Evolutionary conservation across 768 basidiomycete species (phyloP).

Genomic region (Pulveroboletus sp.): DNA sequence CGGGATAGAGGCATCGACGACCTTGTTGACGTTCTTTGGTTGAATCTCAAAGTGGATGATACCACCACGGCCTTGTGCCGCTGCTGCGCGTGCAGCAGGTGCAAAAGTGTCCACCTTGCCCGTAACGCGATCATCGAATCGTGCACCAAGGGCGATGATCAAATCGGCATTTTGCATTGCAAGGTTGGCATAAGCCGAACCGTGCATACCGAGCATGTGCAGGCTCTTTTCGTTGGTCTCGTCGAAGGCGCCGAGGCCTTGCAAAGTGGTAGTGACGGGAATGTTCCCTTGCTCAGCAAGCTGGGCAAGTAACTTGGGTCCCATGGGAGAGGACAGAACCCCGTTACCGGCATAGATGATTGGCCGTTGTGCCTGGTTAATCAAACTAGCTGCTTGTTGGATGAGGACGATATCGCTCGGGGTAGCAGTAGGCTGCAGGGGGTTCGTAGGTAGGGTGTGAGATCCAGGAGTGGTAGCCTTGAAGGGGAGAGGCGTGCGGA

Average conservation of each 20-base stretch:
- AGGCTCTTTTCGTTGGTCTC: slow-evolving; percentile 81
- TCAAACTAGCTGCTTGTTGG: slow-evolving; percentile 79
- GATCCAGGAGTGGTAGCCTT: slow-evolving; percentile 83
- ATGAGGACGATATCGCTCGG: slow-evolving; percentile 65
- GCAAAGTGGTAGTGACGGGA: slow-evolving; percentile 94
- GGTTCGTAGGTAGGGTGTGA: slow-evolving; percentile 69
- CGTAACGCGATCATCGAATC: slow-evolving; percentile 98
- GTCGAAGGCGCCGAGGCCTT: slow-evolving; percentile 94
- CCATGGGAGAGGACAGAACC: slow-evolving; percentile 73
- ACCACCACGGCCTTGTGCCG: slow-evolving; percentile 80
- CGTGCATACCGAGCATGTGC: slow-evolving; percentile 99
- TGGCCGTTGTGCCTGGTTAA: slow-evolving; percentile 88
- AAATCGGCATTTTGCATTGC: slow-evolving; percentile 98
- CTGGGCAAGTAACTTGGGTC: slow-evolving; percentile 75
- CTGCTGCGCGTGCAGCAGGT: slow-evolving; percentile 84
- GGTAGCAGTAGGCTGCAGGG: slow-evolving; percentile 53
- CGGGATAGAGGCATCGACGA: slow-evolving; percentile 90
- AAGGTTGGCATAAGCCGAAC: slow-evolving; percentile 92
- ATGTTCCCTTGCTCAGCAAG: slow-evolving; percentile 86
- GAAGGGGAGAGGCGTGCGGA: slow-evolving; percentile 79
- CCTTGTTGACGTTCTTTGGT: slow-evolving; percentile 99
- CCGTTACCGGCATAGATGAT: slow-evolving; percentile 93
- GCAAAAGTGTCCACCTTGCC: slow-evolving; percentile 87
- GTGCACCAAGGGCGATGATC: slow-evolving; percentile 92
- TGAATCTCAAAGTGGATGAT: slow-evolving; percentile 99